Base-by-base conservation (phyloP, 192 early-diverging fungal genomes). In the Backusella westeae region DNA sequence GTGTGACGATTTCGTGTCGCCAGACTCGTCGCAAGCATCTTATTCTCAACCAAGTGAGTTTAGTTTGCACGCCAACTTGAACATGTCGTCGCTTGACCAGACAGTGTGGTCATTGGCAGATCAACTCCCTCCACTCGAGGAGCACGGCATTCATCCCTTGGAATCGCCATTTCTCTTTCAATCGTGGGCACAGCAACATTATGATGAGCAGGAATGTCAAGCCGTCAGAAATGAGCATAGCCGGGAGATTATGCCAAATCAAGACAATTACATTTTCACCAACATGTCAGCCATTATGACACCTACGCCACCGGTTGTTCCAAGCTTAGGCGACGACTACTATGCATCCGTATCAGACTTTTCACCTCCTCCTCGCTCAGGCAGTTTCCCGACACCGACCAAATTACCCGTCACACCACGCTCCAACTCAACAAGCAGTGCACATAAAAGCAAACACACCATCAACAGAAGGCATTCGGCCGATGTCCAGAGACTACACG, bases 401-500 rank as follows among this genome's bases (percentile, higher is more conserved):
- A 56, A n/a, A 9, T 9, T 29, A 63, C 3, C 26, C 9, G 3
- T 23, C 10, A 4, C 56, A 3, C 8, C 21, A 26, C 36, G 36
- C 21, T 23, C 34, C 19, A 38, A 36, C 36, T 23, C 38, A 41
- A 14, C 38, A 39, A 21, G 34, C 19, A 38, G n/a, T 10, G 8
- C 8, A 19, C 14, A 21, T 1, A 39, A 69, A 69, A 69, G 23
- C 26, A 69, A 41, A 38, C 21, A 39, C 17, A 69, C 21, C 9
- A 23, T 39, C 19, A 69, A 69, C 19, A 69, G 68, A 69, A 69
- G 68, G n/a, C 34, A 38, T 23, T 69, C 68, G 10, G 35, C n/a
- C 10, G 71, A 72, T 29, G 29, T 32, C 52, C 56, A 63, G 23
- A 26, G 56, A 63, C 32, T 39, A 1, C 69, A 34, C 7, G 38